phyloP scores from a whole-genome alignment of 345 rosid genomes.

The Turnera subulata region DNA sequence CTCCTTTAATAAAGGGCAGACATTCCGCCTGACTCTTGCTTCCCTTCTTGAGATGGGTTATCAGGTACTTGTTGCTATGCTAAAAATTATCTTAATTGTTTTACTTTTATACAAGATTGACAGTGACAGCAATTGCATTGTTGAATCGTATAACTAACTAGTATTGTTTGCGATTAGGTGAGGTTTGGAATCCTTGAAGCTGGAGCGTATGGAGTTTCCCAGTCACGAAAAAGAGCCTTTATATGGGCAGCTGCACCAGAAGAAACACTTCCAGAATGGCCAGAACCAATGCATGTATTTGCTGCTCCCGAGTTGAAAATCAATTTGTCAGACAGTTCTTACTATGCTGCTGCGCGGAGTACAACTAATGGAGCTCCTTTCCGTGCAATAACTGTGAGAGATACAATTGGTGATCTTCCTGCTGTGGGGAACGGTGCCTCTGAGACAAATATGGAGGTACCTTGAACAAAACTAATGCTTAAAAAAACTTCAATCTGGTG shows the following conservation, averaged over 20 bases:
- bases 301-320: slow-evolving; percentile 57
- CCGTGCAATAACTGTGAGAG: slow-evolving; percentile 85
- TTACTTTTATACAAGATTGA: no score
- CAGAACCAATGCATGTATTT: slow-evolving; percentile 97
- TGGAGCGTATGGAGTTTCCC: slow-evolving; percentile 86
- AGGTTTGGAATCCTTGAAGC: slow-evolving; percentile 94
- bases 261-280: slow-evolving; percentile 90
- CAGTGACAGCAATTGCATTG: no score
- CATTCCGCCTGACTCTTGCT: slow-evolving; percentile 74
- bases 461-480: neutral
- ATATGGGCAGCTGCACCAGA: slow-evolving; percentile 96
- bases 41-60: slow-evolving; percentile 57
- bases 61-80: slow-evolving; percentile 29
- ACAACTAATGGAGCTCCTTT: slow-evolving; percentile 80
- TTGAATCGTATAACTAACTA: no score
- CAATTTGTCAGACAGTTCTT: slow-evolving; percentile 37
- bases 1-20: slow-evolving; percentile 76
- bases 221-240: slow-evolving; percentile 82
- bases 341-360: slow-evolving; percentile 72
- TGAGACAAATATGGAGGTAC: slow-evolving; percentile 40
- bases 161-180: slow-evolving; percentile 43
- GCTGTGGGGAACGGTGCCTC: slow-evolving; percentile 69
- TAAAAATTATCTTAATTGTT: neutral
- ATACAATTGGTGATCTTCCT: slow-evolving; percentile 90
- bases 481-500: no score